phyloP scores from a whole-genome alignment of 2,329 filamentous ascomycete genomes.

The Diaporthe velutina region DNA sequence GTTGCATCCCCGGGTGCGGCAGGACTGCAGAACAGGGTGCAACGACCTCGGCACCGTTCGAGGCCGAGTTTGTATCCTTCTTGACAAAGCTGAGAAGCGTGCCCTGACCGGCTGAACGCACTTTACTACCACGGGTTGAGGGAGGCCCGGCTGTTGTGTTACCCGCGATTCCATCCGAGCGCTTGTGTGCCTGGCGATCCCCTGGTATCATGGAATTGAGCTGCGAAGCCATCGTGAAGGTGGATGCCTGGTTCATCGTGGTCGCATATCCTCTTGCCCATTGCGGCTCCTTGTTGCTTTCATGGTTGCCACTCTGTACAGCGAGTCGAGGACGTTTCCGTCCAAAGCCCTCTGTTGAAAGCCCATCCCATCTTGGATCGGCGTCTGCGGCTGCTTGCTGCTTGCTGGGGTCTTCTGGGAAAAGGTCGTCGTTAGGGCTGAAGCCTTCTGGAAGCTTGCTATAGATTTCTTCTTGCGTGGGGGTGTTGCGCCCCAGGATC shows the following conservation, averaged over 20 bases:
- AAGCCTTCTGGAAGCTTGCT: slow-evolving; percentile 66
- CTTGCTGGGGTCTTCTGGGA: slow-evolving; percentile 71
- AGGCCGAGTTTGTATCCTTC: slow-evolving; percentile 20
- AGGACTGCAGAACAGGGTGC: not conserved
- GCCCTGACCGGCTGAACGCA: slow-evolving; percentile 26
- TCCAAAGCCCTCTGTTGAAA: slow-evolving; percentile 47
- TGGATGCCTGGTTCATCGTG: slow-evolving; percentile 71
- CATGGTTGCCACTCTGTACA: slow-evolving; percentile 46
- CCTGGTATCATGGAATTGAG: slow-evolving; percentile 74
- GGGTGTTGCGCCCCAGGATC: slow-evolving; percentile 76
- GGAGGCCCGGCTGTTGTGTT: slow-evolving; percentile 40
- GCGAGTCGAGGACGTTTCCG: slow-evolving; percentile 46
- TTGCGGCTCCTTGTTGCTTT: slow-evolving; percentile 47
- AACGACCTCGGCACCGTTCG: not conserved
- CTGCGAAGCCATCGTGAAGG: slow-evolving; percentile 70
- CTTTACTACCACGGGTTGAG: slow-evolving; percentile 47
- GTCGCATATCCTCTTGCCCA: slow-evolving; percentile 65
- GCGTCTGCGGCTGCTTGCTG: not conserved
- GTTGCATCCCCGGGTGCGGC: not conserved
- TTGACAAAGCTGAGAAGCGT: slow-evolving; percentile 37
- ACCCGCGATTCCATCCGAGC: slow-evolving; percentile 48
- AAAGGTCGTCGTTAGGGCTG: slow-evolving; percentile 75
- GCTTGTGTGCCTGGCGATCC: slow-evolving; percentile 61
- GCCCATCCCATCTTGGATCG: slow-evolving; percentile 48
- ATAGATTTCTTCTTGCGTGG: slow-evolving; percentile 67